A percentile compares a stretch with the other conserved stretches of the same genome.
Evolutionary conservation across 495 filamentous ascomycete genomes (phyloP).

Genomic region (Parachaetomium inaequale): DNA sequence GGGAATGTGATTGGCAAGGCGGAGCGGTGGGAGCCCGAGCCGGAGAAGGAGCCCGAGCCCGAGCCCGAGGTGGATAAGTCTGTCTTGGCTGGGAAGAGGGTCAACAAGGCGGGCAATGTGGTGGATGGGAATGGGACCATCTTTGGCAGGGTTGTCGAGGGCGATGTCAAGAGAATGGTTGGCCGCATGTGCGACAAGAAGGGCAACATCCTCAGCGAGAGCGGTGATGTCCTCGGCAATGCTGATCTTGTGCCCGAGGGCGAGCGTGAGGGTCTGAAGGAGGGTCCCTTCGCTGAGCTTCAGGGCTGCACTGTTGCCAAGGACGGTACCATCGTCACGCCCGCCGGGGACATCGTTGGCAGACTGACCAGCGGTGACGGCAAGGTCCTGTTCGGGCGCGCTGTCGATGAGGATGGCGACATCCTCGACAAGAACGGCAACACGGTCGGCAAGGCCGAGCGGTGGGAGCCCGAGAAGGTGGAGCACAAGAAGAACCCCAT

Average conservation of each 20-base stretch:
- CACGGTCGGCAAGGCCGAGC: conserved; percentile 72
- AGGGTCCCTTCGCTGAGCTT: conserved; percentile 77
- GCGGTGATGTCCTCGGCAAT: conserved; percentile 70
- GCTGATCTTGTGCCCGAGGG: conserved; percentile 76
- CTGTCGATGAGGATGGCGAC: conserved; percentile 80
- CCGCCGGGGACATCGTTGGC: conserved; percentile 64
- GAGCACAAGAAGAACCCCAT: conserved; percentile 57
- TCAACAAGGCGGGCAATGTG: conserved; percentile 83
- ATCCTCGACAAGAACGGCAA: conserved; percentile 81
- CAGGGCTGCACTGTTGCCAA: conserved; percentile 68
- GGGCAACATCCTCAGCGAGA: conserved; percentile 77
- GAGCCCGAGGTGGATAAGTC: conserved; percentile 60
- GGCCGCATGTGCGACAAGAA: conserved; percentile 79
- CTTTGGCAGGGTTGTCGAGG: conserved; percentile 71
- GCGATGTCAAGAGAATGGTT: conserved; percentile 63
- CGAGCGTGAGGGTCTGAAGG: conserved; percentile 61
- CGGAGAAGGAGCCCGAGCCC: conserved; percentile 43
- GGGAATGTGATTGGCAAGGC: conserved; percentile 78
- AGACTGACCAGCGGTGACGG: conserved; percentile 69
- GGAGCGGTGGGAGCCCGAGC: conserved; percentile 70
- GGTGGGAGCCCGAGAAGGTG: conserved; percentile 76
- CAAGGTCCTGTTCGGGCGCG: conserved; percentile 66
- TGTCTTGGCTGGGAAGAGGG: conserved; percentile 70
- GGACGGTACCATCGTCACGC: conserved; percentile 66
- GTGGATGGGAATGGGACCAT: conserved; percentile 73